These are phyloP conservation scores for Plantago elongata DNA, from an alignment of 257 asterid species.

Conservation along the genomic window DNA sequence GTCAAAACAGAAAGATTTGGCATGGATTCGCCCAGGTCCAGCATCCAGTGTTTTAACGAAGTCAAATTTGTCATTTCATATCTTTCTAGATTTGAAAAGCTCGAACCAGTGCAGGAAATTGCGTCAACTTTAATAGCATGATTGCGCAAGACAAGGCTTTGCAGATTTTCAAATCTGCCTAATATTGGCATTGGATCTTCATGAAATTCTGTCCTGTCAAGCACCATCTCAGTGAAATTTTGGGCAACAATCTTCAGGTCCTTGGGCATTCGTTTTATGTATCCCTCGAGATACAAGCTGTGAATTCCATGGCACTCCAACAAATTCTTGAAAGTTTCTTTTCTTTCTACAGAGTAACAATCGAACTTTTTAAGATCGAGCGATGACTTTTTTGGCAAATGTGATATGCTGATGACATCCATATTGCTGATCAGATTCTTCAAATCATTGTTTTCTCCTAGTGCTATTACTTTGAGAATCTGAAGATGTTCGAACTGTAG, in stretches of 20 bases:
- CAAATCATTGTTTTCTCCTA: not conserved
- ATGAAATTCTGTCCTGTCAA: conserved; percentile 16
- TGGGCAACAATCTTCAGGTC: not conserved
- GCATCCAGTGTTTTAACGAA: conserved; percentile 8
- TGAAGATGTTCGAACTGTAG: not conserved
- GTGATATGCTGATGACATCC: not conserved
- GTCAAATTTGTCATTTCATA: conserved; percentile 22
- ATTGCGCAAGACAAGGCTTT: conserved; percentile 14
- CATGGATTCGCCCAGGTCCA: conserved; percentile 17
- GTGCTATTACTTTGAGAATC: not conserved
- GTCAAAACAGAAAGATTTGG: conserved; percentile 23
- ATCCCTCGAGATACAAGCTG: conserved; percentile 20
- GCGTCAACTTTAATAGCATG: conserved; percentile 16
- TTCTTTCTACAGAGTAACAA: conserved; percentile 8
- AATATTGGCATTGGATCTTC: conserved; percentile 23
- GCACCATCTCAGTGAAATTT: conserved; percentile 18
- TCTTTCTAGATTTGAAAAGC: conserved; percentile 21
- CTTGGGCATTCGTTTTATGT: not conserved
- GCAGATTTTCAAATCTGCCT: conserved; percentile 13
- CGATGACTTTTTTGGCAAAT: not conserved
- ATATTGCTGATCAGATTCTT: not conserved
- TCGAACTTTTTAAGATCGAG: conserved; percentile 17
- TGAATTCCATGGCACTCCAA: conserved; percentile 5
- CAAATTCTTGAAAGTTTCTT: not conserved
- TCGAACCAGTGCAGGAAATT: not conserved